Percentiles rank a stretch among this genome's conserved stretches.
Conservation (phyloP, 768 basidiomycete species). For the Suillus decipiens region DNA sequence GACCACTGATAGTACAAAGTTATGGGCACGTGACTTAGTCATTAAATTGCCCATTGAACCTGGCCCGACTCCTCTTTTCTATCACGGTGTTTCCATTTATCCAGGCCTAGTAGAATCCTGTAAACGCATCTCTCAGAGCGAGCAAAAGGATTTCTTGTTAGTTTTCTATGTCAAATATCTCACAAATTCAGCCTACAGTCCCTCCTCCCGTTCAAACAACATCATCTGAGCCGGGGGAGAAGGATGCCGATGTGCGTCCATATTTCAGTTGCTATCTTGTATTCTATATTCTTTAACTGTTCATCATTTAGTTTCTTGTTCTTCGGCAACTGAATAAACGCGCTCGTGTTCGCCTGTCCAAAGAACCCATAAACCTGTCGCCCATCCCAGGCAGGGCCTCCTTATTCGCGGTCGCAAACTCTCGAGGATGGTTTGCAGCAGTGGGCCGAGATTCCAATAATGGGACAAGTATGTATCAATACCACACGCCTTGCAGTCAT, state of each 20-base stretch:
- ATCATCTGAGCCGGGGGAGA: constrained; percentile 29
- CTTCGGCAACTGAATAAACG: constrained; percentile 55
- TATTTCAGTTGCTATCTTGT: not conserved
- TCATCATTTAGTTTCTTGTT: constrained; percentile 36
- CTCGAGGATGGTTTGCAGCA: constrained; percentile 72
- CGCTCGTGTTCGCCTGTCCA: constrained; percentile 63
- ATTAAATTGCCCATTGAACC: not conserved
- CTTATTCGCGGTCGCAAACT: constrained; percentile 61
- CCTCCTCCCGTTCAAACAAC: constrained; percentile 25
- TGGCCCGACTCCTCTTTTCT: not conserved
- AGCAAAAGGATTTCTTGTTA: not conserved
- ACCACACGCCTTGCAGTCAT: not conserved
- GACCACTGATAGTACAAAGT: not conserved
- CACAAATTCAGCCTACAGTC: constrained; percentile 30
- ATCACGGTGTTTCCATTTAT: not conserved
- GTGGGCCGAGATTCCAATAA: constrained; percentile 39
- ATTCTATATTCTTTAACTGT: constrained; percentile 17
- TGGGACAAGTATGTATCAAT: constrained; percentile 38
- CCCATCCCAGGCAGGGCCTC: constrained; percentile 44
- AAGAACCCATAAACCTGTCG: constrained; percentile 45
- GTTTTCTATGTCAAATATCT: constrained; percentile 32
- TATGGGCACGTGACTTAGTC: not conserved
- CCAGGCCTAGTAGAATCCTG: not conserved
- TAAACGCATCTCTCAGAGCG: not conserved
- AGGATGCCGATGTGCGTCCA: constrained; percentile 31